A percentile compares a stretch with the other conserved stretches of the same genome.
Conservation (phyloP, 345 rosid species). For the Dovyalis caffra region DNA sequence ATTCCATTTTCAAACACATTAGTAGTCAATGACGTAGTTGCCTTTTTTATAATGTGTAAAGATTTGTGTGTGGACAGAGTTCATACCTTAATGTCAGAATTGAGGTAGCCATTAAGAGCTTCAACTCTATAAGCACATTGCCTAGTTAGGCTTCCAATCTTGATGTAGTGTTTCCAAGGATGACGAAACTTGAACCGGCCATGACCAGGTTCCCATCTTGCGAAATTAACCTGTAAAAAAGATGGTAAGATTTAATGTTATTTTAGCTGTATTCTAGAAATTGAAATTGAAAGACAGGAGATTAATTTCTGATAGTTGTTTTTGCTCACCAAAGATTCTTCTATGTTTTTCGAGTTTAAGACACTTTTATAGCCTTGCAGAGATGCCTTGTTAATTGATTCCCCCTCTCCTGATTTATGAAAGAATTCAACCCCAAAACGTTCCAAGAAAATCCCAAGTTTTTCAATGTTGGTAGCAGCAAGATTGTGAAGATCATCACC, state of each 20-base stretch:
- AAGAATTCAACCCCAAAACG: slow-evolving; percentile 56
- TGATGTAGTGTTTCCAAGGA: slow-evolving; percentile 70
- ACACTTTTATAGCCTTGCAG: slow-evolving; percentile 52
- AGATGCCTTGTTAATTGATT: slow-evolving; percentile 25
- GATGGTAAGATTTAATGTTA: too few species aligned
- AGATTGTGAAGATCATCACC: slow-evolving; percentile 38
- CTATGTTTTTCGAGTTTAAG: slow-evolving; percentile 59
- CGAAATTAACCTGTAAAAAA: slow-evolving; percentile 60
- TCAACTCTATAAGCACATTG: slow-evolving; percentile 63
- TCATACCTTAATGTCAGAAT: slow-evolving; percentile 36
- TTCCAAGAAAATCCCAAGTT: slow-evolving; percentile 27
- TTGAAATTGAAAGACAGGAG: neutral
- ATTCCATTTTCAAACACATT: neutral
- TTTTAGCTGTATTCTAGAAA: neutral
- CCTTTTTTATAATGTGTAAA: too few species aligned
- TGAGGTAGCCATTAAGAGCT: slow-evolving; percentile 51
- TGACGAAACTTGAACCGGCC: slow-evolving; percentile 63
- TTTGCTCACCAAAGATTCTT: slow-evolving; percentile 66
- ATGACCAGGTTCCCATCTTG: slow-evolving; percentile 84
- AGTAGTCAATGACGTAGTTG: too few species aligned
- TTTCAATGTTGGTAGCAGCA: slow-evolving; percentile 24
- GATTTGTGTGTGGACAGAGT: too few species aligned
- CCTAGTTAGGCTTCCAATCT: slow-evolving; percentile 44
- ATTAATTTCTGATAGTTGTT: neutral
- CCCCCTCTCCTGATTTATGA: slow-evolving; percentile 22